These are phyloP conservation scores for Penicillium freii DNA, from an alignment of 2,329 filamentous ascomycete species.

Conservation along the genomic window DNA sequence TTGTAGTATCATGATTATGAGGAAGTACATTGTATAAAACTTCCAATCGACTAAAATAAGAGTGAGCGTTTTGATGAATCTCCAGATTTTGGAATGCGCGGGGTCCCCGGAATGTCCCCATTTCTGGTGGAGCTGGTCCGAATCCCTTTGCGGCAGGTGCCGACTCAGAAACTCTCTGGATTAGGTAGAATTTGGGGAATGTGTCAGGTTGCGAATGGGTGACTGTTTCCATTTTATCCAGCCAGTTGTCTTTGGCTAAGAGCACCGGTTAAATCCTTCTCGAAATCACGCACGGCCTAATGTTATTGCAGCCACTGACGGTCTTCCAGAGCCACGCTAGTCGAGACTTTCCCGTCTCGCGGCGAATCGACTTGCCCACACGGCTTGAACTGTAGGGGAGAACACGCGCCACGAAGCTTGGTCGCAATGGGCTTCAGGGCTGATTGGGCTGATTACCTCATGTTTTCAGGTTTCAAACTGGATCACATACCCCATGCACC, in stretches of 20 bases:
- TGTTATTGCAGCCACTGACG: background rate
- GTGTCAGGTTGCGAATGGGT: background rate
- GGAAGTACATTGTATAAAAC: background rate
- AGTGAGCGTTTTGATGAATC: background rate
- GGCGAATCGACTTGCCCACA: background rate
- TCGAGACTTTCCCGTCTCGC: constrained; percentile 4
- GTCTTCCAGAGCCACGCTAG: background rate
- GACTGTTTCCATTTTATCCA: constrained; percentile 1
- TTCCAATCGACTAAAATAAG: background rate
- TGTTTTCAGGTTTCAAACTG: background rate
- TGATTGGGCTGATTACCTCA: constrained; percentile 3
- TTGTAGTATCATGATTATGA: background rate
- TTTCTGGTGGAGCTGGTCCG: background rate
- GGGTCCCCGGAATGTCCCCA: constrained; percentile 7
- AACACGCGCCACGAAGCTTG: constrained; percentile 8
- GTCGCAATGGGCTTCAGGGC: background rate
- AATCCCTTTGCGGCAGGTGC: background rate
- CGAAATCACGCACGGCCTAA: constrained; percentile 3
- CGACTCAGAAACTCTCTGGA: background rate
- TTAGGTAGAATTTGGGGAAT: background rate
- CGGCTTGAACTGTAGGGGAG: background rate
- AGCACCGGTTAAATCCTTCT: constrained; percentile 4
- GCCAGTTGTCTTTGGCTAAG: background rate
- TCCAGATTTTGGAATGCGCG: background rate
- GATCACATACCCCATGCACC: background rate